phyloP scores from a whole-genome alignment of 257 asterid species.

The Voacanga thouarsii region DNA sequence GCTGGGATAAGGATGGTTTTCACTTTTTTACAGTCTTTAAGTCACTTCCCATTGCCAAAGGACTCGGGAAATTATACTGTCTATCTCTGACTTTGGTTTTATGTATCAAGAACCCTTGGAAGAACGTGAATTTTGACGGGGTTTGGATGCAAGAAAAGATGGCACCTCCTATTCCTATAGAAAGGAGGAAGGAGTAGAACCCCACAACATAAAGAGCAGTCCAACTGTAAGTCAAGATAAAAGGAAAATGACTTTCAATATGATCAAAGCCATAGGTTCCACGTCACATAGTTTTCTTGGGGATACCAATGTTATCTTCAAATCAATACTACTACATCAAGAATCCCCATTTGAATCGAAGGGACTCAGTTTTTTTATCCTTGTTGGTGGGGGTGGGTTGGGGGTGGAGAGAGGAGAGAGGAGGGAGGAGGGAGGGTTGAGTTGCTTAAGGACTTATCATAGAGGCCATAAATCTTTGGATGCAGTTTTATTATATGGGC shows the following conservation, averaged over 20 bases:
- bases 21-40: constrained; percentile 37
- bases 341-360: constrained; percentile 9
- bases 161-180: constrained; percentile 6
- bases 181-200: constrained; percentile 5
- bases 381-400: neutral
- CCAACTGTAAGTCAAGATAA: constrained; percentile 19
- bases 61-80: constrained; percentile 17
- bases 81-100: constrained; percentile 5
- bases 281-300: constrained; percentile 5
- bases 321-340: neutral
- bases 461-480: constrained; percentile 16
- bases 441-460: constrained; percentile 9
- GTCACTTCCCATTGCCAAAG: constrained; percentile 31
- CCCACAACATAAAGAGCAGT: constrained; percentile 23
- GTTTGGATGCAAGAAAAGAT: constrained; percentile 17
- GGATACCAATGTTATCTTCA: constrained; percentile 13
- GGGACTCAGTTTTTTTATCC: neutral
- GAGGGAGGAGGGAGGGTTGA: neutral
- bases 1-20: constrained; percentile 38
- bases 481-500: constrained; percentile 21
- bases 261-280: constrained; percentile 18
- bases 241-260: constrained; percentile 26
- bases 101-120: neutral
- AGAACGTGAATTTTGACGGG: neutral
- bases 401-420: too few relatives aligned